These are phyloP conservation scores for Myochromella boudieri DNA, from an alignment of 768 basidiomycete species.

Conservation along the genomic window DNA sequence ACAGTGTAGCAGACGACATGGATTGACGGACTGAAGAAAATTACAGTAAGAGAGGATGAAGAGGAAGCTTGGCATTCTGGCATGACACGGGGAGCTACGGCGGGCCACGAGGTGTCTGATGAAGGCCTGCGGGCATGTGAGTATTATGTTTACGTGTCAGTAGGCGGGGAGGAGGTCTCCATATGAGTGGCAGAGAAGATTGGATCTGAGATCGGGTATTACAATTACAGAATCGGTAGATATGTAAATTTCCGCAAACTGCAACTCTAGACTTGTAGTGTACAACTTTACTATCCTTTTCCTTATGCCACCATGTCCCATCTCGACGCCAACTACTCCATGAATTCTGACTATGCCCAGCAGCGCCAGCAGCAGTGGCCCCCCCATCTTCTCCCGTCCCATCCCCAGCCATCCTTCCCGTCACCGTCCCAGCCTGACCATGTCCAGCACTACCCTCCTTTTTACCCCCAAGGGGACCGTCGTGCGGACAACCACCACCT, in stretches of 20 bases:
- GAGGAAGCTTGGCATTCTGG: not conserved
- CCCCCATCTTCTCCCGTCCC: slow-evolving; percentile 15
- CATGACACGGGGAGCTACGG: not conserved
- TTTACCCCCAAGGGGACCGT: not conserved
- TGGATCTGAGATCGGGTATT: slow-evolving; percentile 20
- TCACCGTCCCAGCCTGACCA: slow-evolving; percentile 1
- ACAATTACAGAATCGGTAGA: slow-evolving; percentile 1
- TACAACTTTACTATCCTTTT: not conserved
- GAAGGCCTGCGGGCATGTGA: no score
- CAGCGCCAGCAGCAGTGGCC: slow-evolving; percentile 16
- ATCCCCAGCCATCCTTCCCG: no score
- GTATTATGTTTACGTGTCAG: slow-evolving; percentile 2
- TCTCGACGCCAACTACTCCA: slow-evolving; percentile 15
- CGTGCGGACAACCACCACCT: slow-evolving; percentile 20
- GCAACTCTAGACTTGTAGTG: not conserved
- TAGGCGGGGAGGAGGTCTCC: not conserved
- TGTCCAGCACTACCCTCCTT: slow-evolving; percentile 8
- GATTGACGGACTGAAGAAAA: no score
- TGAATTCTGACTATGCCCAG: slow-evolving; percentile 15
- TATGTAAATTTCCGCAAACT: slow-evolving; percentile 18
- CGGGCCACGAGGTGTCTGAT: not conserved
- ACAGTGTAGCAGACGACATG: no score
- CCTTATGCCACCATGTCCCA: slow-evolving; percentile 7
- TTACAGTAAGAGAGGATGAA: not conserved
- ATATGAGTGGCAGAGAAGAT: slow-evolving; percentile 5